These are phyloP conservation scores for Liriodendron chinense DNA, from an alignment of 164 flowering plant genomes.

Conservation along the genomic window DNA sequence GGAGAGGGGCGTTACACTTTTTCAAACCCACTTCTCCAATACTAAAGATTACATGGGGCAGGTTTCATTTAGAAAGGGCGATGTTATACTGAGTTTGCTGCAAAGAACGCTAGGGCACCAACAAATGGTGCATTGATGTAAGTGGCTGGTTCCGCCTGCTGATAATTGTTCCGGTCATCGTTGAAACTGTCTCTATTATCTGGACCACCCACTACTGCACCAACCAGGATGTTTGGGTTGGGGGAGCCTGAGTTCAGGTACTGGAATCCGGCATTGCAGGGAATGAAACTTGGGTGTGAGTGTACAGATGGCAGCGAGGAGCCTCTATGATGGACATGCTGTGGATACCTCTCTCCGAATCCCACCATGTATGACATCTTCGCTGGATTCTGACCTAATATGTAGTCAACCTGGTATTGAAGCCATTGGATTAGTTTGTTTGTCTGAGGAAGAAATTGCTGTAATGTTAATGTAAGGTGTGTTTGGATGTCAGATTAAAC, in stretches of 20 bases:
- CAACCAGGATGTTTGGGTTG: conserved; percentile 74
- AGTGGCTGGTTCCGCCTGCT: conserved; percentile 93
- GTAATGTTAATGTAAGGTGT: background rate
- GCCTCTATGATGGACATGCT: conserved; percentile 81
- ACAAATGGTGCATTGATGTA: conserved; percentile 95
- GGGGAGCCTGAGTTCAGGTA: conserved; percentile 59
- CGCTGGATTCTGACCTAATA: conserved; percentile 77
- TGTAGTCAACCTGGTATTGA: conserved; percentile 63
- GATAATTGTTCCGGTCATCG: conserved; percentile 73
- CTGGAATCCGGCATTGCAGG: conserved; percentile 66
- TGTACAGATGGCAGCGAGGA: conserved; percentile 80
- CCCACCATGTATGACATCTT: conserved; percentile 95
- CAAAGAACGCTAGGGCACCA: conserved; percentile 80
- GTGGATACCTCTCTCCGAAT: conserved; percentile 67
- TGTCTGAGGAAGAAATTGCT: background rate
- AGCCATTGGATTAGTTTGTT: background rate
- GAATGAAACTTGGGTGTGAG: conserved; percentile 49
- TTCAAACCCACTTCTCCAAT: background rate
- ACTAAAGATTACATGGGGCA: background rate
- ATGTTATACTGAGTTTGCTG: conserved; percentile 5
- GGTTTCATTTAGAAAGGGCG: background rate
- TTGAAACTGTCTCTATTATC: conserved; percentile 57
- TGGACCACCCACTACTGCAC: conserved; percentile 94
- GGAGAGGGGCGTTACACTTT: background rate
- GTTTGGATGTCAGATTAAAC: background rate